These are phyloP conservation scores for Rhypophila decipiens DNA, from an alignment of 495 filamentous ascomycete species.

Conservation along the genomic window DNA sequence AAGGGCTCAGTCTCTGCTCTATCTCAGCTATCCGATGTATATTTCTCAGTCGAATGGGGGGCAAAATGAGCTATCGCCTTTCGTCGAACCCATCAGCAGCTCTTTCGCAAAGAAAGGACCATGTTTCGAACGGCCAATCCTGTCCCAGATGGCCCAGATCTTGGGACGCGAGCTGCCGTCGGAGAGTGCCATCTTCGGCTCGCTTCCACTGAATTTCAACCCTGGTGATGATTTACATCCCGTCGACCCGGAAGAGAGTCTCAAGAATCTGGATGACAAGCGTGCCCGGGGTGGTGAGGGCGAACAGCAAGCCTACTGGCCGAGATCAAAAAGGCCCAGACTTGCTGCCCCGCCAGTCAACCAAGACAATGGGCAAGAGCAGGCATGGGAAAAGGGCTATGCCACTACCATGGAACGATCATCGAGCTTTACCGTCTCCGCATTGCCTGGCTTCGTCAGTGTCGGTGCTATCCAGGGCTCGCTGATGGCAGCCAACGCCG, in stretches of 20 bases:
- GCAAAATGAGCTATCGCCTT: constrained; percentile 32
- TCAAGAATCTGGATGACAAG: neutral
- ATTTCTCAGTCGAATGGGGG: constrained; percentile 24
- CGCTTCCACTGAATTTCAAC: constrained; percentile 33
- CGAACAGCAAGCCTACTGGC: neutral
- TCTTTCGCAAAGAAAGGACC: constrained; percentile 38
- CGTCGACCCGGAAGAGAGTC: constrained; percentile 22
- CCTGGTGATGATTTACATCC: constrained; percentile 36
- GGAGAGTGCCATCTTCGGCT: constrained; percentile 32
- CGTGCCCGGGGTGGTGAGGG: neutral
- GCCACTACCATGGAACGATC: constrained; percentile 42
- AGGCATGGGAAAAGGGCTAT: constrained; percentile 22
- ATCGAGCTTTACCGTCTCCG: constrained; percentile 33
- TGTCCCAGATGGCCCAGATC: constrained; percentile 35
- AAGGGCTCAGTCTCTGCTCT: constrained; percentile 82
- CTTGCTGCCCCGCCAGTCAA: constrained; percentile 16
- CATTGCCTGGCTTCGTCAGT: constrained; percentile 36
- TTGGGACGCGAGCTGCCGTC: constrained; percentile 33
- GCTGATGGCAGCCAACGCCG: constrained; percentile 23
- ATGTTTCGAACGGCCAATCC: constrained; percentile 35
- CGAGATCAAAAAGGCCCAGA: constrained; percentile 19
- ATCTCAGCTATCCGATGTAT: constrained; percentile 70
- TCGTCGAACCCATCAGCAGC: constrained; percentile 26
- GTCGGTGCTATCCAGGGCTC: constrained; percentile 35
- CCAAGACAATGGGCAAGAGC: constrained; percentile 25